phyloP scores from a whole-genome alignment of 148 eudicot species.

The Arctostaphylos glauca region DNA sequence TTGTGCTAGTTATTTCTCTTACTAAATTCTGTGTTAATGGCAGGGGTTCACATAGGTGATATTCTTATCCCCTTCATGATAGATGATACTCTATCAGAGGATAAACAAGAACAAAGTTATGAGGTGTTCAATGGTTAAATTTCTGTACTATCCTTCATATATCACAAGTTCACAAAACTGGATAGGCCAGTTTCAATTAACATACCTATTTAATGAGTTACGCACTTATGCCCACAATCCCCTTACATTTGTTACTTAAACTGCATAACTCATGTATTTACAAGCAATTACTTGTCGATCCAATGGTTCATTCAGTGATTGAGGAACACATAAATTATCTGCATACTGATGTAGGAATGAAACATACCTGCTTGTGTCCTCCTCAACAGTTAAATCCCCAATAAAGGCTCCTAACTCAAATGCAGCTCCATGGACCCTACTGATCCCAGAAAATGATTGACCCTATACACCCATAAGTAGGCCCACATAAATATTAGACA shows the following conservation, averaged over 20 bases:
- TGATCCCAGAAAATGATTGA: constrained; percentile 30
- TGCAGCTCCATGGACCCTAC: constrained; percentile 34
- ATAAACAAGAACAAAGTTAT: not conserved
- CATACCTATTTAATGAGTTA: not conserved
- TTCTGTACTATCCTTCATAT: not conserved
- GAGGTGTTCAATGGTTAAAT: not conserved
- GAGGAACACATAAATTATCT: not conserved
- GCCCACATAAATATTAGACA: too few relatives aligned
- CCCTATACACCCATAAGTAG: constrained; percentile 20
- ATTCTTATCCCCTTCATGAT: too few relatives aligned
- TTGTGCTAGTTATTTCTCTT: too few relatives aligned
- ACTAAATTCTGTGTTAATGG: too few relatives aligned
- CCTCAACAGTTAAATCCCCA: constrained; percentile 78
- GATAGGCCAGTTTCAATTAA: not conserved
- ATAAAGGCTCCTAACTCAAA: constrained; percentile 79
- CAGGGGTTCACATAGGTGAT: too few relatives aligned
- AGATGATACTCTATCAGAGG: not conserved
- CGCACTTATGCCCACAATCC: not conserved
- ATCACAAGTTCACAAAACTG: not conserved
- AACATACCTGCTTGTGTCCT: constrained; percentile 57
- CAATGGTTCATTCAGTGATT: not conserved
- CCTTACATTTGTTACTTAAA: not conserved
- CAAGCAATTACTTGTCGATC: not conserved
- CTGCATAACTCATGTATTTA: not conserved
- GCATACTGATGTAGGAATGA: not conserved